These are phyloP conservation scores for Boletus huronensis DNA, from an alignment of 768 basidiomycete species.

Conservation along the genomic window DNA sequence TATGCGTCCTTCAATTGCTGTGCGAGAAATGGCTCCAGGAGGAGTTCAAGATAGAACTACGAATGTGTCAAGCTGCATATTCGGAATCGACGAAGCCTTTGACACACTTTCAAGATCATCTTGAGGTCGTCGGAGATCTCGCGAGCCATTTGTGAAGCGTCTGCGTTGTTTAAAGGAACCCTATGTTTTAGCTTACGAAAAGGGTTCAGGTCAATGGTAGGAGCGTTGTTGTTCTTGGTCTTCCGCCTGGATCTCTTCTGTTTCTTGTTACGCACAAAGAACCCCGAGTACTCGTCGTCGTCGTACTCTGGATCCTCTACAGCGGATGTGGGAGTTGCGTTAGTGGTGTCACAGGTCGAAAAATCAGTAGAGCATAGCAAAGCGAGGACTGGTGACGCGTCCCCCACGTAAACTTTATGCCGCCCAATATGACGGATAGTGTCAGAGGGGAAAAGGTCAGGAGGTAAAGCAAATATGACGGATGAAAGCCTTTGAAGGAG, in stretches of 20 bases:
- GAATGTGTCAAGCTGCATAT: neutral
- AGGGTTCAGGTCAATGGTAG: slow-evolving; percentile 23
- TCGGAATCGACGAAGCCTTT: neutral
- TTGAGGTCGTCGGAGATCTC: slow-evolving; percentile 27
- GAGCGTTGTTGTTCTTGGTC: slow-evolving; percentile 5
- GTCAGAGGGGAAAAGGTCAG: slow-evolving; percentile 10
- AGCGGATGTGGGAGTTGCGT: no score
- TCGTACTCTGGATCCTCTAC: no score
- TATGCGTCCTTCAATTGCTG: slow-evolving; percentile 10
- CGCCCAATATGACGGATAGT: slow-evolving; percentile 11
- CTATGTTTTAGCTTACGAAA: slow-evolving; percentile 29
- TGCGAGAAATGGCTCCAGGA: slow-evolving; percentile 14
- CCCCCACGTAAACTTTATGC: slow-evolving; percentile 23
- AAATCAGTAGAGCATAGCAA: slow-evolving; percentile 18
- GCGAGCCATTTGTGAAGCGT: slow-evolving; percentile 10
- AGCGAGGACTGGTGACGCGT: slow-evolving; percentile 18
- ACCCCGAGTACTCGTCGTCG: no score
- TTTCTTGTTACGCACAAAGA: no score
- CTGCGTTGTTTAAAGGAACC: slow-evolving; percentile 26
- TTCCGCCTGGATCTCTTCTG: slow-evolving; percentile 30
- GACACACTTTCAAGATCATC: slow-evolving; percentile 28
- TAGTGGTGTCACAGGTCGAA: no score
- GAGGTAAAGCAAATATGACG: slow-evolving; percentile 23
- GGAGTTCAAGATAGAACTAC: slow-evolving; percentile 10
- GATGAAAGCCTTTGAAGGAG: slow-evolving; percentile 28